Evolutionary conservation across 2,329 filamentous ascomycete genomes (phyloP), one percentile per base, ranked within the genome.

Genomic region (Capronia americana): DNA sequence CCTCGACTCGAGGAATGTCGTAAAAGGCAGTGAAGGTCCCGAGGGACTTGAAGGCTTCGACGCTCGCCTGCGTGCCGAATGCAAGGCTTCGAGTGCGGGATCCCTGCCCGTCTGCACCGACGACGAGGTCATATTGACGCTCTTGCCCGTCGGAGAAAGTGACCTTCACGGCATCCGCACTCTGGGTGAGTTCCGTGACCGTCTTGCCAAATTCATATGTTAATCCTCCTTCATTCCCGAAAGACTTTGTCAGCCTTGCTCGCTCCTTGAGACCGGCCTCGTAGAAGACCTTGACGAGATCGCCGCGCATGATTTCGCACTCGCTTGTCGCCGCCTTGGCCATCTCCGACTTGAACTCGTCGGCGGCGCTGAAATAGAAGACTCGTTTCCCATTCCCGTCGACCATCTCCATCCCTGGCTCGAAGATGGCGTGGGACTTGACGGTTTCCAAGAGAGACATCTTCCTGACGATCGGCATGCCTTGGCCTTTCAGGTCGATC

Each of bases 301-400:
- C 84, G 0, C 84, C 85, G 8, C 86, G 79, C 80, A 89, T 84
- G 56, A 88, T 84, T 75, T 89, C 86, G 66, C 81, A 87, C 62
- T 89, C 86, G 66, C 80, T 82, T 0, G 83, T 85, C 24, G 86
- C 1, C 11, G 55, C 34, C 10, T 34, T 34, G 32, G 32, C 32
- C 32, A 34, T 34, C 32, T 34, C 32, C 32, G 32, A 34, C 8
- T 20, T 24, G 14, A 24, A 30, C 28, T 38, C 34, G n/a, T 57
- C 24, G 34, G 24, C 55, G 17, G 55, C 69, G 24, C 56, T 23
- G 23, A 48, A 48, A 12, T n/a, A 4, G 17, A 23, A 7, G 1
- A 48, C 23, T n/a, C n/a, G 44, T 23, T 48, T n/a, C 2, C 44
- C 44, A 7, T 23, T 48, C 23, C 14, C 10, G 10, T 48, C 44